Evolutionary conservation across 1,139 yeast genomes (phyloP).

Genomic region (Debaryomyces sp.): DNA sequence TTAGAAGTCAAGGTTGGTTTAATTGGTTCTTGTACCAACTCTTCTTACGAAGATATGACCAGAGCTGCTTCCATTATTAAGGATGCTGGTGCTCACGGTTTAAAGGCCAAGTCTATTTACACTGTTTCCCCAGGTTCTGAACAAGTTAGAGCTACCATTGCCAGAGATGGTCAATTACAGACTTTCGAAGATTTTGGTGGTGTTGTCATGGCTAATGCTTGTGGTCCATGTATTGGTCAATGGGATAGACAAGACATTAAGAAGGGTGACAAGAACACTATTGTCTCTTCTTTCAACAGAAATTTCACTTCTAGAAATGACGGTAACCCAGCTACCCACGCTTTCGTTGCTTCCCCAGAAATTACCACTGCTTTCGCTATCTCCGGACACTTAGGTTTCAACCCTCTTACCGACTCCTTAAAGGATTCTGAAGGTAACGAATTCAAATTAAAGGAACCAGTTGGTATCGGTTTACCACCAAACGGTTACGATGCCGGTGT

Average conservation of each 20-base stretch:
- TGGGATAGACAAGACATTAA: slow-evolving; percentile 98
- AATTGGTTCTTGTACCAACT: slow-evolving; percentile 99
- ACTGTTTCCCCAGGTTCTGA: slow-evolving; percentile 99
- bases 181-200: slow-evolving; percentile 94
- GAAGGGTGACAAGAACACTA: slow-evolving; percentile 98
- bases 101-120: slow-evolving; percentile 86
- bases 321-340: slow-evolving; percentile 98
- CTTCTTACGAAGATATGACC: slow-evolving; percentile 98
- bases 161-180: slow-evolving; percentile 92
- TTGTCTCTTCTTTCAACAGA: slow-evolving; percentile 98
- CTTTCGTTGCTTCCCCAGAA: slow-evolving; percentile 98
- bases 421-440: slow-evolving; percentile 95
- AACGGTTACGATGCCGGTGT: slow-evolving; percentile 93
- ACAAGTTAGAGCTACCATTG: slow-evolving; percentile 98
- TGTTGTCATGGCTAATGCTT: slow-evolving; percentile 94
- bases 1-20: slow-evolving; percentile 91
- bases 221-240: slow-evolving; percentile 99
- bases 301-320: slow-evolving; percentile 98
- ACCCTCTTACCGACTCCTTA: slow-evolving; percentile 95
- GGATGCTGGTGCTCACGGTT: slow-evolving; percentile 90
- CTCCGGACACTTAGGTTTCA: slow-evolving; percentile 97
- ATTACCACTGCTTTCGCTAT: slow-evolving; percentile 95
- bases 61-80: slow-evolving; percentile 93
- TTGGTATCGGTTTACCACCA: slow-evolving; percentile 91
- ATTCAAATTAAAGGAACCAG: slow-evolving; percentile 88